Conservation (phyloP, 176 grass and related monocot genomes). For the Ensete glaucum region DNA sequence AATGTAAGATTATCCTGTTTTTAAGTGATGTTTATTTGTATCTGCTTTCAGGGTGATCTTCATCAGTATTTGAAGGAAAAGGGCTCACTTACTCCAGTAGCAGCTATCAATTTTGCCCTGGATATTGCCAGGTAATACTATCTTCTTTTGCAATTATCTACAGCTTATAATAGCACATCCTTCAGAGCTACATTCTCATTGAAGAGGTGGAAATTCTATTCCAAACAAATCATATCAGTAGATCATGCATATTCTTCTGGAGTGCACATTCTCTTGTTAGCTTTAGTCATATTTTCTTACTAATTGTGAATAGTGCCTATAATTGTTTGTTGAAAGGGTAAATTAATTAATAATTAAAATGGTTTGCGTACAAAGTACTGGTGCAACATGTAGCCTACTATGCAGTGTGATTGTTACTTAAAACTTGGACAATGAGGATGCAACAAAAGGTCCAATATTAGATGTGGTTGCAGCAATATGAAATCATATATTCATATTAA, state of each 20-base stretch:
- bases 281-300: neutral
- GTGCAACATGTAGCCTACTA: no score
- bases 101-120: conserved; percentile 74
- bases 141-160: conserved; percentile 12
- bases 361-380: no score
- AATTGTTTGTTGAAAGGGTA: neutral
- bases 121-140: conserved; percentile 87
- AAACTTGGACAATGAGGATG: no score
- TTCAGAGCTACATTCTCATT: neutral
- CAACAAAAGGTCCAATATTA: no score
- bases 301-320: neutral
- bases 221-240: neutral
- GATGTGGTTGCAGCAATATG: no score
- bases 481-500: no score
- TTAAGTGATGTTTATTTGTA: neutral
- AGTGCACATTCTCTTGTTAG: neutral
- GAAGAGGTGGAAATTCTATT: neutral
- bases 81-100: conserved; percentile 50
- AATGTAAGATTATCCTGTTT: neutral
- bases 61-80: conserved; percentile 98
- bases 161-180: neutral
- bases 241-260: neutral
- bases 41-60: conserved; percentile 70
- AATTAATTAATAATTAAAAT: no score
- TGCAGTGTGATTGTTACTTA: no score